Evolutionary conservation across 2,329 filamentous ascomycete species (phyloP), one percentile per base, ranked within the genome.

Genomic region (Pseudogymnoascus sp.): DNA sequence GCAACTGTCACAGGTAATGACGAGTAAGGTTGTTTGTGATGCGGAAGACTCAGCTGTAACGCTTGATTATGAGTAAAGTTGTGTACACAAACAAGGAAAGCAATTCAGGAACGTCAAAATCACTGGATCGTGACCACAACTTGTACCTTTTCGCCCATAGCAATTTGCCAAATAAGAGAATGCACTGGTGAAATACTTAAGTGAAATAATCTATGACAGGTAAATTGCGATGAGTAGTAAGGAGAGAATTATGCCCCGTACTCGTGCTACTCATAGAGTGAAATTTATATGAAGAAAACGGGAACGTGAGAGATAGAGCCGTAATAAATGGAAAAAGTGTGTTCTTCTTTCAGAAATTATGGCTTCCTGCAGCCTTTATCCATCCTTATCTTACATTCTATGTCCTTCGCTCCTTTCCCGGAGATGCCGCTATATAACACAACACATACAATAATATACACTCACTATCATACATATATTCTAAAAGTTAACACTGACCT

Each of bases 361-460:
- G 50, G 50, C 17, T 21, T 21, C 17, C n/a, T 15, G 11, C 21
- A 33, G 50, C 50, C 50, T 35, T 33, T 56, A 33, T 33, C 29
- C 17, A 15, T 35, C 29, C 50, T 9, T 56, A 56, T 56, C 50
- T 56, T 56, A 56, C 29, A 56, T 33, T 56, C 29, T 56, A 56
- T 56, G 17, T 21, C 50, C 26, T 29, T 56, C 35, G 29, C 50
- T 56, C 29, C 29, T 33, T 56, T 33, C 9, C 29, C 50, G 15
- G 23, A 31, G 15, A 56, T 56, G 50, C 46, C 29, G 26, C 26
- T 19, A 35, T 56, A 56, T 15, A 56, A 35, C 31, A 29, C 10
- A 56, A 56, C 29, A 56, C n/a, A 56, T 56, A 33, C 50, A 56
- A 15, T 56, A 56, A 56, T 56, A 56, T 56, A 56, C 50, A 56